Base-by-base conservation (phyloP, 2,329 filamentous ascomycete genomes). In the Ceratocystis albifundus region DNA sequence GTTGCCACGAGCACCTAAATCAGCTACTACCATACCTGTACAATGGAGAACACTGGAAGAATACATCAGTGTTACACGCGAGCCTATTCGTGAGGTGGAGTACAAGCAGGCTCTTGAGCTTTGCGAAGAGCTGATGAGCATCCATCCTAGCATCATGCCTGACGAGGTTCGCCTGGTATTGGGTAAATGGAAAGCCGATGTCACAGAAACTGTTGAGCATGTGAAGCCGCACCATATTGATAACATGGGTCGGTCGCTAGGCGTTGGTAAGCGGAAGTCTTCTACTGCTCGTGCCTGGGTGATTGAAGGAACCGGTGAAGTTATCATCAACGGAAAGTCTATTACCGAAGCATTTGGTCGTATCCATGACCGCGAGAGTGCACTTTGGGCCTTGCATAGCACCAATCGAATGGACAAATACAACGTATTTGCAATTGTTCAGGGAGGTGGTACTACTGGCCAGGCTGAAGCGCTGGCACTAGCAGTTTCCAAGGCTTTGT, bases 381-480 rank as follows among this genome's bases (percentile, higher is more conserved):
- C 90, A 2, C 79, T 96, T 3, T 99, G 93, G 93, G 86, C 93
- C 6, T 77, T 99, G 72, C 90, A 92, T 72, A 82, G 85, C 62
- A 95, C 91, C 28, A 81, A 88, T 55, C 82, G 94, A 69, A 77
- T 96, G 70, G 91, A 96, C 80, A 97, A 96, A 76, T 99, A 99
- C 80, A 99, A 99, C 73, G 85, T 96, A 2, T 99, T 90, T 87
- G 92, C 87, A 65, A 77, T 89, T 62, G 89, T 91, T 2, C 81
- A 83, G 68, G 94, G 94, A 66, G 94, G 94, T 70, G 94, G 94
- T 71, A 88, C 89, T 61, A 99, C 94, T 62, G 94, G 94, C 1
- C 95, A 99, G 77, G 93, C 94, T 6, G 94, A 99, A 77, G 92
- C 94, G 44, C 83, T 97, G 72, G 95, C 93, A 53, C 77, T 99